Percentiles rank a stretch among this genome's conserved stretches.
Conservation (phyloP, 1,284 basidiomycete species). For the Xerocomus minutiporus region DNA sequence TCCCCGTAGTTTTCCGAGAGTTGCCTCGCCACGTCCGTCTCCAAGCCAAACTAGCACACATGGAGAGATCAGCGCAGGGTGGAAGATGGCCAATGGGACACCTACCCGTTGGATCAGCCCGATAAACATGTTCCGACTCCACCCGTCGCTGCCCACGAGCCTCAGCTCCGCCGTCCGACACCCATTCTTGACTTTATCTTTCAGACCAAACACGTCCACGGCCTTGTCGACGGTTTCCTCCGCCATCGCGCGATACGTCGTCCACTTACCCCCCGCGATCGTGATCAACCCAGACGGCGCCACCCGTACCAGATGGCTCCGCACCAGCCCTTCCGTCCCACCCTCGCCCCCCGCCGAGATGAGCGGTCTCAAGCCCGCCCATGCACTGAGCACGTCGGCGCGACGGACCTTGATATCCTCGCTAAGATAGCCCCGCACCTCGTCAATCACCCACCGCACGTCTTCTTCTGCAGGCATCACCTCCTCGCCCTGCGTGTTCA, state of each 20-base stretch:
- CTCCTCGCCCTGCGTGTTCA: constrained; percentile 56
- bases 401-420: constrained; percentile 92
- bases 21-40: constrained; percentile 91
- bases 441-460: constrained; percentile 94
- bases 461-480: constrained; percentile 90
- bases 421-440: constrained; percentile 84
- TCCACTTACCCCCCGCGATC: constrained; percentile 98
- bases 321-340: constrained; percentile 85
- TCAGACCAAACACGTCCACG: constrained; percentile 71
- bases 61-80: neutral
- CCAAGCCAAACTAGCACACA: constrained; percentile 67
- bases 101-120: constrained; percentile 84
- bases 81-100: constrained; percentile 3
- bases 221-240: constrained; percentile 92
- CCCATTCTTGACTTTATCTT: constrained; percentile 51
- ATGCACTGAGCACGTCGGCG: constrained; percentile 95
- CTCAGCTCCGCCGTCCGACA: constrained; percentile 82
- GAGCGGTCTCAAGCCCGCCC: constrained; percentile 89
- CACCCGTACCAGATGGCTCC: constrained; percentile 93
- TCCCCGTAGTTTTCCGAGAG: constrained; percentile 94
- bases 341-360: constrained; percentile 64
- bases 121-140: constrained; percentile 97
- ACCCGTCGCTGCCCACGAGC: constrained; percentile 90
- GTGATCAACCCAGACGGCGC: constrained; percentile 82
- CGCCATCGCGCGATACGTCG: constrained; percentile 95